Percentiles rank a stretch among this genome's conserved stretches.
Evolutionary conservation across 1,139 yeast species (phyloP).

Genomic region (Ogataea hybrid): DNA sequence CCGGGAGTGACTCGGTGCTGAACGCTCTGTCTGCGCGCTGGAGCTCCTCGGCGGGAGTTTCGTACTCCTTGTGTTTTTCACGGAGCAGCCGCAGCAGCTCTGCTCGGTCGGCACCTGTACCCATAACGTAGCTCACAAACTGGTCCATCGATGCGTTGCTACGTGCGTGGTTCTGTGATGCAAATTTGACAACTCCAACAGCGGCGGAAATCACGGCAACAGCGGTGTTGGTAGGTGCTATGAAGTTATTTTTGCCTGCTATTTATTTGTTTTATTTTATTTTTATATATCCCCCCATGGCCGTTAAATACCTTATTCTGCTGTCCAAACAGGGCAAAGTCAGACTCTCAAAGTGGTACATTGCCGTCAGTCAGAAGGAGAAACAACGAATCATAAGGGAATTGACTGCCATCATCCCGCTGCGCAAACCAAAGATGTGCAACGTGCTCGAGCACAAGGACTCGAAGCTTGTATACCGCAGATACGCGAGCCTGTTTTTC

Average conservation of each 20-base stretch:
- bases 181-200: background rate
- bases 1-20: background rate
- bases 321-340: constrained; percentile 95
- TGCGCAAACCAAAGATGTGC: constrained; percentile 93
- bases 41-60: background rate
- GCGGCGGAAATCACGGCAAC: background rate
- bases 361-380: constrained; percentile 75
- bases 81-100: constrained; percentile 9
- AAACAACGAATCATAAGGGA: constrained; percentile 82
- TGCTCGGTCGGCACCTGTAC: constrained; percentile 10
- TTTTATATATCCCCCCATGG: constrained; percentile 40
- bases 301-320: constrained; percentile 72
- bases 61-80: constrained; percentile 8
- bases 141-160: constrained; percentile 4
- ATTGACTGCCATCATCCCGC: constrained; percentile 77
- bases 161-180: background rate
- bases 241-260: constrained; percentile 7
- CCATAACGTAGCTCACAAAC: constrained; percentile 8
- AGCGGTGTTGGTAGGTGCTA: constrained; percentile 1
- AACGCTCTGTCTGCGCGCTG: background rate
- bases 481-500: constrained; percentile 92
- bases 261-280: constrained; percentile 4
- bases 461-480: constrained; percentile 80
- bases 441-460: constrained; percentile 91
- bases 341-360: constrained; percentile 91